Base-by-base conservation (phyloP, 768 basidiomycete species). In the Tubosaeta sp. region DNA sequence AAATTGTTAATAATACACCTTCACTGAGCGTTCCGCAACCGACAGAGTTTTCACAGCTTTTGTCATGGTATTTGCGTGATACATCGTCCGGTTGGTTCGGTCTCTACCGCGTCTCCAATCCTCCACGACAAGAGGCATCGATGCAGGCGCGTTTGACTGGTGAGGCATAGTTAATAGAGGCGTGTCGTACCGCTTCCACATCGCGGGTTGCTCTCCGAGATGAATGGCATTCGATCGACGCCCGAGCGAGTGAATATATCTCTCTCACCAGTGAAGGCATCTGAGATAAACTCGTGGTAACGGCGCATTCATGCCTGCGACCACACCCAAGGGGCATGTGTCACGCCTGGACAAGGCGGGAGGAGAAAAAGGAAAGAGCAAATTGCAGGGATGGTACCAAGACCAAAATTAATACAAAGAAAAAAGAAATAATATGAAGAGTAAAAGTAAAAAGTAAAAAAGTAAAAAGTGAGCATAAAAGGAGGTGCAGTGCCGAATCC, bases 241-340 rank as follows among this genome's bases (percentile, higher is more conserved):
- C 40, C 46, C 54, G 45, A 38, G 42, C 35, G 45, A 27, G 36
- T 40, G 46, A 40, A 40, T 38, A 27, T n/a, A 35, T 44, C 44
- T 36, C 57, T 63, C 59, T 52, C 60, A 62, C 52, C 36, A 38
- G 47, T 48, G 52, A 46, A 36, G 27, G 9, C 38, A 63, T 59
- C 52, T 57, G 57, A 66, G 63, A 66, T 65, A 64, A 56, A 60
- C 59, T 61, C 63, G 63, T 66, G 61, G 59, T 47, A 59, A 59
- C 59, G 24, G 52, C 41, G 46, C 54, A 61, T 24, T 49, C 53
- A 55, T 54, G 59, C 65, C 57, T 67, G 59, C 52, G 51, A 57
- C 60, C 59, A 53, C 50, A 47, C 58, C 42, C 53, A 52, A 56
- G 42, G 54, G 53, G 55, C 65, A 65, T 67, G 59, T 56, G 59